phyloP scores from a whole-genome alignment of 75 land plant genomes.

The Azolla pinnata region DNA sequence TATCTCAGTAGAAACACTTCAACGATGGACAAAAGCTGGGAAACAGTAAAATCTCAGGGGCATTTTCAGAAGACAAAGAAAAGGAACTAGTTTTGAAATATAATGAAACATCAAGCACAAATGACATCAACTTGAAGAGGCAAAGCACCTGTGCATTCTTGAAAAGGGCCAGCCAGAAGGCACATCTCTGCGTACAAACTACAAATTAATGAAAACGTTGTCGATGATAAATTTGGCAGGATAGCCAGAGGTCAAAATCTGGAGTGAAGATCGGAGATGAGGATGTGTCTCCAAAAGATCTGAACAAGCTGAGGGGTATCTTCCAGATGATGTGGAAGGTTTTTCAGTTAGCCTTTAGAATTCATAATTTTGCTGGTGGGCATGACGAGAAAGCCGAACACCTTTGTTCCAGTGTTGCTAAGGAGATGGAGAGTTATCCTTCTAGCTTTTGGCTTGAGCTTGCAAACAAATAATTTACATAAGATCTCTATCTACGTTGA shows the following conservation, averaged over 20 bases:
- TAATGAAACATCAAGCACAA: no score
- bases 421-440: constrained; percentile 35
- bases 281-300: constrained; percentile 8
- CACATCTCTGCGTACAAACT: no score
- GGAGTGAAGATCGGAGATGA: not conserved
- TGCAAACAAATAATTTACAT: constrained; percentile 2
- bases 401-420: constrained; percentile 31
- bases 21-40: no score
- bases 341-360: constrained; percentile 45
- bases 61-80: no score
- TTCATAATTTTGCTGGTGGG: constrained; percentile 52
- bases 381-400: constrained; percentile 46
- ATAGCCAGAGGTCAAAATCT: constrained; percentile 23
- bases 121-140: no score
- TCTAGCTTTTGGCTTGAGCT: constrained; percentile 7
- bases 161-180: no score
- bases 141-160: no score
- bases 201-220: no score
- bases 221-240: no score
- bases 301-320: constrained; percentile 3
- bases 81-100: no score
- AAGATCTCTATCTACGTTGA: not conserved
- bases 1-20: no score
- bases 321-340: constrained; percentile 45
- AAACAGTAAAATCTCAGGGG: no score